Evolutionary conservation across 345 rosid species (phyloP), one percentile per base, ranked within the genome.

Genomic region (Linum trigynum): DNA sequence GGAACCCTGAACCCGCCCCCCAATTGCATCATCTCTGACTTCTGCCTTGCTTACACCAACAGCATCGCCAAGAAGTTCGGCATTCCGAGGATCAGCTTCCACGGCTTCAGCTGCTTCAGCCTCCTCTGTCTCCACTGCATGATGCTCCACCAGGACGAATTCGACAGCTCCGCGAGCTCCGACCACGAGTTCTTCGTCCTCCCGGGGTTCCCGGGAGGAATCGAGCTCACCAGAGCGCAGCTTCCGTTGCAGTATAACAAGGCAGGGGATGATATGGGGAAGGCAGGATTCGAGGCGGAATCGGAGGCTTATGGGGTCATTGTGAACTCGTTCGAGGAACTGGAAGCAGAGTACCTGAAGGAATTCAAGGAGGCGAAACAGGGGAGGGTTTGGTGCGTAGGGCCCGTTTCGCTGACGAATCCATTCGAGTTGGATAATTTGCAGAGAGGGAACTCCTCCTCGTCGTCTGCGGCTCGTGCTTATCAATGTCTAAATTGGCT

Each of bases 351-450:
- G 35, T 77, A 72, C 57, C 58, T 45, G 15, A 53, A 63, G 38
- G 76, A 65, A 50, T 80, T 58, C 23, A 68, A 57, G 39, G 72
- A 71, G 69, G 67, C n/a, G 4, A 73, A 41, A 12, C 67, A 62
- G 7, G 62, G 62, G 8, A 70, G 63, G 55, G 76, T 62, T 50
- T 83, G 87, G 87, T 69, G 77, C 42, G 61, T 83, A 15, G 83
- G 87, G 37, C 87, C 87, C 0, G 76, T 77, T n/a, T 83, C 83
- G 4, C 55, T 78, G 11, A 59, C 79, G 65, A 71, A 80, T 39
- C 75, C 67, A 53, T 40, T n/a, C 0, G 66, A 65, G 7, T 39
- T 14, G 38, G 87, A 80, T 16, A 78, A 71, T 70, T 68, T 67
- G 15, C 73, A 80, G 32, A 78, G 82, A 55, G 89, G 84, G 7